Evolutionary conservation across 192 early-diverging fungal species (phyloP).

Genomic region (Linnemannia schmuckeri): DNA sequence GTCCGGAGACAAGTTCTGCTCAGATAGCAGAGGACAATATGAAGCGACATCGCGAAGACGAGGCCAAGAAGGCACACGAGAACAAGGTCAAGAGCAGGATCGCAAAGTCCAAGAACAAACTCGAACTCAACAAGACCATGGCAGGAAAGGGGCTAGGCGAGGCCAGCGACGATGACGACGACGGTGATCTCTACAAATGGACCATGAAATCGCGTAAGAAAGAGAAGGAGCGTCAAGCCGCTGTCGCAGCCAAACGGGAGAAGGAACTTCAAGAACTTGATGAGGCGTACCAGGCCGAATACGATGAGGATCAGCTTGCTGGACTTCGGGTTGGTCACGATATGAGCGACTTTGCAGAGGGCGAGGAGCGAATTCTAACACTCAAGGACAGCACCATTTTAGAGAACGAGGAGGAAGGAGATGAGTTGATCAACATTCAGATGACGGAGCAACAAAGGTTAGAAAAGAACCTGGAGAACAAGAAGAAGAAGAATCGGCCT

Average conservation of each 20-base stretch:
- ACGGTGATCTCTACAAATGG: slow-evolving; percentile 77
- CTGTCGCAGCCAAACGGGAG: slow-evolving; percentile 55
- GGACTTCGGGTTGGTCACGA: slow-evolving; percentile 85
- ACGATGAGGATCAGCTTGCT: slow-evolving; percentile 61
- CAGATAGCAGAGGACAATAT: slow-evolving; percentile 72
- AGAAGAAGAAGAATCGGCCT: slow-evolving; percentile 70
- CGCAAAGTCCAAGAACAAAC: slow-evolving; percentile 66
- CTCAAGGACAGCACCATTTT: slow-evolving; percentile 86
- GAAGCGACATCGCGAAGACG: slow-evolving; percentile 64
- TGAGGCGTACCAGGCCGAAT: slow-evolving; percentile 41
- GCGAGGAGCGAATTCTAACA: slow-evolving; percentile 85
- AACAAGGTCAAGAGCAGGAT: slow-evolving; percentile 66
- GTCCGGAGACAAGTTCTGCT: slow-evolving; percentile 43
- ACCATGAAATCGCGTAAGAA: slow-evolving; percentile 68
- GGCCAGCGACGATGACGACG: slow-evolving; percentile 69
- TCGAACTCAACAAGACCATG: slow-evolving; percentile 65
- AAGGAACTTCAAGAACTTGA: slow-evolving; percentile 60
- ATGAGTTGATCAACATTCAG: slow-evolving; percentile 79
- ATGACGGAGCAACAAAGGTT: slow-evolving; percentile 77
- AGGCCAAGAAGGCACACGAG: slow-evolving; percentile 62
- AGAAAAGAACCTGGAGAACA: slow-evolving; percentile 82
- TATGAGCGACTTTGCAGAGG: slow-evolving; percentile 74
- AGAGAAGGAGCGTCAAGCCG: slow-evolving; percentile 56
- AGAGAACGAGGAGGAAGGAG: slow-evolving; percentile 74
- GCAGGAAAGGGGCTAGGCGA: slow-evolving; percentile 75